Conservation (phyloP, 352 stramenopile species). For the Globisporangium paroecandrum region DNA sequence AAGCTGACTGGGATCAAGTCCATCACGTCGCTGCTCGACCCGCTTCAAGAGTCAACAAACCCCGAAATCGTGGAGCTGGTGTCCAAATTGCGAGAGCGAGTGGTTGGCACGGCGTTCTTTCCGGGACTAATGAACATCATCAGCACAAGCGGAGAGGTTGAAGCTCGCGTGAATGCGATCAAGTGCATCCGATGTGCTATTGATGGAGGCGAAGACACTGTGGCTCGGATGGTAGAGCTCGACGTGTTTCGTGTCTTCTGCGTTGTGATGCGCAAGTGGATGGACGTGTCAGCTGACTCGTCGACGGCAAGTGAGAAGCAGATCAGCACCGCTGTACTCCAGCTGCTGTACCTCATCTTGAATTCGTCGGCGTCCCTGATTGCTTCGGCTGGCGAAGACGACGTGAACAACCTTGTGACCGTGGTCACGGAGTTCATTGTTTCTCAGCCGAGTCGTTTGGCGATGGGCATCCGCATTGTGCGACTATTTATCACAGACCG, state of each 20-base stretch:
- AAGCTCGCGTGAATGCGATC: slow-evolving; percentile 54
- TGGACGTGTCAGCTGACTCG: slow-evolving; percentile 36
- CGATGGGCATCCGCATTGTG: slow-evolving; percentile 64
- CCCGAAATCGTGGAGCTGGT: slow-evolving; percentile 46
- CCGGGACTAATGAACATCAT: slow-evolving; percentile 58
- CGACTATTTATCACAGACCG: slow-evolving; percentile 65
- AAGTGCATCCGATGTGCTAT: slow-evolving; percentile 69
- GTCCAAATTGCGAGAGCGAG: slow-evolving; percentile 55
- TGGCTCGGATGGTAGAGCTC: slow-evolving; percentile 66
- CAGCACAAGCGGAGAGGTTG: slow-evolving; percentile 39
- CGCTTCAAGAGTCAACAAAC: slow-evolving; percentile 35
- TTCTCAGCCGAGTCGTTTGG: slow-evolving; percentile 40
- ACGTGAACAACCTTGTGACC: slow-evolving; percentile 61
- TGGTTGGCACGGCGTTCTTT: slow-evolving; percentile 60
- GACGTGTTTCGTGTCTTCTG: slow-evolving; percentile 69
- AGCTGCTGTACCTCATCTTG: slow-evolving; percentile 66
- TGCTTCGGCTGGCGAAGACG: slow-evolving; percentile 43
- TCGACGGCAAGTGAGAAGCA: slow-evolving; percentile 22
- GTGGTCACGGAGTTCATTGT: slow-evolving; percentile 75
- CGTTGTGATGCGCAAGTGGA: slow-evolving; percentile 58
- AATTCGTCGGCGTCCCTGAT: slow-evolving; percentile 56
- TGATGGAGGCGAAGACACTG: slow-evolving; percentile 48
- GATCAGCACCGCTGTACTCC: slow-evolving; percentile 43
- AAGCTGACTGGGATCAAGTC: slow-evolving; percentile 53
- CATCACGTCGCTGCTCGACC: slow-evolving; percentile 40